Percentiles rank a stretch among this genome's conserved stretches.
These are phyloP conservation scores for Triangularia verruculosa DNA, from an alignment of 2,329 filamentous ascomycete species.

Conservation along the genomic window DNA sequence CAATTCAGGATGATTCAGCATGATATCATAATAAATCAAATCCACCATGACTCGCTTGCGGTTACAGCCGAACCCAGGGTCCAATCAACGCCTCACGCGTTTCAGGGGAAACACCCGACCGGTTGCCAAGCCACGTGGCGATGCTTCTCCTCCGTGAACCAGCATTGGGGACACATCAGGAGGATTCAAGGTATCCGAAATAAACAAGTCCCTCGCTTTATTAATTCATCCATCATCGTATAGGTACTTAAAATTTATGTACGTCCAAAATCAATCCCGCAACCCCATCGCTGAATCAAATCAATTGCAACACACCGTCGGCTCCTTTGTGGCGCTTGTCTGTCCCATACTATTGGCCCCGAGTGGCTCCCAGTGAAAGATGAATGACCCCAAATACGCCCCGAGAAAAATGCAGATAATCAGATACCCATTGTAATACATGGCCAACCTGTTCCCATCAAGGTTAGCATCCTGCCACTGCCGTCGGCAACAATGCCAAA, in stretches of 20 bases:
- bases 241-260: background rate
- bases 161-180: background rate
- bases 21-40: background rate
- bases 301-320: background rate
- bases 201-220: background rate
- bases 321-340: background rate
- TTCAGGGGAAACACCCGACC: background rate
- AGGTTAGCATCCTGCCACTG: background rate
- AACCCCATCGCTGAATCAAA: background rate
- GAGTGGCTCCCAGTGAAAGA: conserved; percentile 5
- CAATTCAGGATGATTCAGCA: background rate
- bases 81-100: background rate
- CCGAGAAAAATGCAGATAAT: conserved; percentile 8
- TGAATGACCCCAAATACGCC: background rate
- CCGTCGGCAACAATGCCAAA: background rate
- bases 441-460: conserved; percentile 1
- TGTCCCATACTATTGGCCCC: background rate
- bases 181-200: background rate
- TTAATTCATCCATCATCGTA: background rate
- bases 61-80: background rate
- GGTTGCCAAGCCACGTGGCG: background rate
- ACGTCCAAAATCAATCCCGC: background rate
- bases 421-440: conserved; percentile 8
- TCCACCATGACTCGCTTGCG: background rate
- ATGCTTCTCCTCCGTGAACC: background rate